These are phyloP conservation scores for Paramecium sexaurelia DNA, from an alignment of 73 alveolate species.

Conservation along the genomic window DNA sequence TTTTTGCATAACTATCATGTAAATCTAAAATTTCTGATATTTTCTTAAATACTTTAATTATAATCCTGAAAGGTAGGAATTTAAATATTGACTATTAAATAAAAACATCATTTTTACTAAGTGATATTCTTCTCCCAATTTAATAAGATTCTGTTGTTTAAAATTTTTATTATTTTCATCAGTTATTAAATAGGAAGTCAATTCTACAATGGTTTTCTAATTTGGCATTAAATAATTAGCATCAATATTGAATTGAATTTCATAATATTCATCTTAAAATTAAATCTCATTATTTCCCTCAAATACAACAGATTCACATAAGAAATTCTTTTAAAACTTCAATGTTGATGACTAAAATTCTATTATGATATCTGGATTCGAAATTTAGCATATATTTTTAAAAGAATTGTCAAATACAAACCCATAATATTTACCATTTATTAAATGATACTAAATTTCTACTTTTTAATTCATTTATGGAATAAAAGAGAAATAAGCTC, in stretches of 20 bases:
- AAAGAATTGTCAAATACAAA: neutral
- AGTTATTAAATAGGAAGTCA: neutral
- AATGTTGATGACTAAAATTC: neutral
- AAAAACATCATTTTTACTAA: neutral
- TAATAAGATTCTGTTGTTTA: neutral
- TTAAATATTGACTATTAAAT: neutral
- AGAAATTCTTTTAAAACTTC: neutral
- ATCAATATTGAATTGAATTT: constrained; percentile 15
- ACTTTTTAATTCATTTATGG: neutral
- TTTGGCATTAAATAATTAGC: neutral
- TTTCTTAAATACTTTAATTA: neutral
- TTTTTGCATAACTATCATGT: neutral
- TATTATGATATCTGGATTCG: neutral
- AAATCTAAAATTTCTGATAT: neutral
- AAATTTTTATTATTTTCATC: neutral
- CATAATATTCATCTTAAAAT: constrained; percentile 14
- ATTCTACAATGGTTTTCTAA: neutral
- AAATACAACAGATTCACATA: neutral
- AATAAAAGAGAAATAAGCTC: neutral
- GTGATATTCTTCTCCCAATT: neutral
- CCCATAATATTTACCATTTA: constrained; percentile 19
- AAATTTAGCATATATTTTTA: neutral
- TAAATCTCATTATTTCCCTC: neutral
- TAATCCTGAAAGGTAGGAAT: neutral
- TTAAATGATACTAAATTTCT: neutral